Base-by-base conservation (phyloP, 139 green algal genomes). In the Edaphochlamys debaryana region DNA sequence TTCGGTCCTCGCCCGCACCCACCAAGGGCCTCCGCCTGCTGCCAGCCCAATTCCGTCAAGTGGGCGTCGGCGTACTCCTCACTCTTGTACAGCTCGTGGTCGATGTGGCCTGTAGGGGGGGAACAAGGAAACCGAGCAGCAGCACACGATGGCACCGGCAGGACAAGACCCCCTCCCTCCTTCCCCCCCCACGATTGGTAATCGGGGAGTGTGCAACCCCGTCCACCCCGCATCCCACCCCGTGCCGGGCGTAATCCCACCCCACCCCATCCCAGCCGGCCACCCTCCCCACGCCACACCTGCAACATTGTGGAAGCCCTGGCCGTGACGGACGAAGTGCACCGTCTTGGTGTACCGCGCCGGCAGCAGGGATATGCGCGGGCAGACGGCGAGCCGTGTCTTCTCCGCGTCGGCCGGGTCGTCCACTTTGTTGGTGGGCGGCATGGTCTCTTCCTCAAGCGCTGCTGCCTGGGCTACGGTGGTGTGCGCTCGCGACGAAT, bases 301-400 rank as follows among this genome's bases (percentile, higher is more conserved):
- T 19, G 90, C 89, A 15, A 94, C 90, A 30, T 94, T 94, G 73
- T 94, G 91, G 67, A 90, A 94, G 3, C 91, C 91, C 48, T 89
- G 38, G 8, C 75, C 80, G 62, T 92, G 88, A 1, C 90, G 48
- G 0, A 94, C 82, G 11, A 94, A 82, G 63, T 94, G 87, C 0
- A 94, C 50, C 9, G 87, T 73, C 88, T 93, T 86, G 42, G 32
- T 67, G 36, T 74, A 58, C 0, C 71, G 58, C 6, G 25, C 32
- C 6, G 68, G 80, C 11, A 72, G 4, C 0, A 80, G 45, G 3
- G 58, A 32, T 38, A 80, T 60, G n/a, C 37, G 69, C 1, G 80
- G 68, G 54, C 76, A 82, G 0, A 66, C 34, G 6, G 40, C 34
- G 23, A 38, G 27, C 32, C 34, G 30, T 2, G 25, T 42, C 0